Conservation (phyloP, 306 rosid species). For the Arachis hypogaea region DNA sequence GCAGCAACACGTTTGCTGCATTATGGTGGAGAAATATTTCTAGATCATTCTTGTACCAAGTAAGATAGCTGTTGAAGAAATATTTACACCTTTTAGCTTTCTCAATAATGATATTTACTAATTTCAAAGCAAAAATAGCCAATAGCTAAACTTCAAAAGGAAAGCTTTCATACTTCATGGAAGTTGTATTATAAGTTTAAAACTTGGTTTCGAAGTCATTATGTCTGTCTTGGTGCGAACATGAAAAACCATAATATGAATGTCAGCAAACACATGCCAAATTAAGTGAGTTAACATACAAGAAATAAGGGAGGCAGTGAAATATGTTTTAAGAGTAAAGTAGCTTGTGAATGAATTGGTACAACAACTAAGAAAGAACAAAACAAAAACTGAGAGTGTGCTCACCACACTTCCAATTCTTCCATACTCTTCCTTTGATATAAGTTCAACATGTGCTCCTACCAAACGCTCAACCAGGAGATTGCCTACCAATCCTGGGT, state of each 20-base stretch:
- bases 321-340: neutral
- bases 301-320: neutral
- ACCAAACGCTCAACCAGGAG: conserved; percentile 89
- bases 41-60: neutral
- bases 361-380: neutral
- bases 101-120: neutral
- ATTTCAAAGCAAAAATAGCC: neutral
- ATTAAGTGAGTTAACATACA: neutral
- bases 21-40: neutral
- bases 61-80: neutral
- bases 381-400: conserved; percentile 17
- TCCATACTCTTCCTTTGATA: conserved; percentile 81
- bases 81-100: neutral
- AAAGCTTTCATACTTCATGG: neutral
- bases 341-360: neutral
- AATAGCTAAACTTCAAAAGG: neutral
- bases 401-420: conserved; percentile 78
- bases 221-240: conserved; percentile 1
- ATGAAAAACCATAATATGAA: neutral
- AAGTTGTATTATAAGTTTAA: neutral
- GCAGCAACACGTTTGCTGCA: conserved; percentile 16
- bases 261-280: neutral
- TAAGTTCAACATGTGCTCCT: conserved; percentile 79
- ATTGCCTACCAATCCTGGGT: conserved; percentile 83
- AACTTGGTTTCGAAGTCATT: neutral